A percentile compares a stretch with the other conserved stretches of the same genome.
These are phyloP conservation scores for Silene coronaria DNA, from an alignment of 179 eudicot genomes.

Conservation along the genomic window DNA sequence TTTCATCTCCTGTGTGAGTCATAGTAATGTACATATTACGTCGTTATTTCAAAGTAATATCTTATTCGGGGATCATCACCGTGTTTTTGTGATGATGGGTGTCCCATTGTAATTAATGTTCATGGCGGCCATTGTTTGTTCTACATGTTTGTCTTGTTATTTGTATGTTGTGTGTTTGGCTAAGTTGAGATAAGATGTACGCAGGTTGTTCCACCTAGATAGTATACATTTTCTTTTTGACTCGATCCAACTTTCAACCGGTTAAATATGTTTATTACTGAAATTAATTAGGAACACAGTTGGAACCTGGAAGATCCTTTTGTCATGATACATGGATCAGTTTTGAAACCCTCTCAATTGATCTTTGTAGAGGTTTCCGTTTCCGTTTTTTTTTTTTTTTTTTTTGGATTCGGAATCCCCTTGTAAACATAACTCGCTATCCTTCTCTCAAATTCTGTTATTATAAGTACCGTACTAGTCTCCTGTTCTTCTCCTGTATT, in stretches of 20 bases:
- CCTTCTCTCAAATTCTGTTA: not conserved
- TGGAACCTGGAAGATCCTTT: no score
- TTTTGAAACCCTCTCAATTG: not conserved
- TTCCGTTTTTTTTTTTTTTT: not conserved
- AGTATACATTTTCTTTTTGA: not conserved
- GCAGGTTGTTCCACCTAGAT: not conserved
- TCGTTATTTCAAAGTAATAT: not conserved
- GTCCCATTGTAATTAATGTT: not conserved
- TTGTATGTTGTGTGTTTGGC: not conserved
- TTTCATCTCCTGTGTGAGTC: not conserved
- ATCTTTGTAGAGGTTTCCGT: not conserved
- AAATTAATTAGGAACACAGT: no score
- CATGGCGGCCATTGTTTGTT: not conserved
- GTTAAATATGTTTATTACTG: not conserved
- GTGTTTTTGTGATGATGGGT: not conserved
- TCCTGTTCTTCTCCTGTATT: not conserved
- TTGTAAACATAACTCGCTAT: not conserved
- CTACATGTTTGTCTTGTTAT: not conserved
- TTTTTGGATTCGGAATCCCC: not conserved
- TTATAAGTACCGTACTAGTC: not conserved
- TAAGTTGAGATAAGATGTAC: not conserved
- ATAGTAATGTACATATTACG: not conserved
- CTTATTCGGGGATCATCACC: not conserved
- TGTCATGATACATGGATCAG: not conserved
- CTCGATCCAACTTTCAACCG: not conserved